phyloP scores from a whole-genome alignment of 2,329 filamentous ascomycete genomes.

The Lachnellula hyalina region DNA sequence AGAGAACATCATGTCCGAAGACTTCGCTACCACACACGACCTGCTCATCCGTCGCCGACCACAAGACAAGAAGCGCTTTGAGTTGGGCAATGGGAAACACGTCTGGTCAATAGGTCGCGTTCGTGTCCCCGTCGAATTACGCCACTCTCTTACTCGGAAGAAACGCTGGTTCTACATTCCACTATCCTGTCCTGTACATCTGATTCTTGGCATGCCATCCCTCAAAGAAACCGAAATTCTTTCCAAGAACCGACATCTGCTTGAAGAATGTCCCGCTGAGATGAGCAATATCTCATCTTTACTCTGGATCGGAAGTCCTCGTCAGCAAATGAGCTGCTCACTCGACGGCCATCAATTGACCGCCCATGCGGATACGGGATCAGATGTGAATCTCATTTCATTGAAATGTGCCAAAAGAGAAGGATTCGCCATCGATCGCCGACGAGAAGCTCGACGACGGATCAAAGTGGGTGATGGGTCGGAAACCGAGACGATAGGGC shows the following conservation, averaged over 20 bases:
- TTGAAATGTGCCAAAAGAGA: slow-evolving; percentile 6
- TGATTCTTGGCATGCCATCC: slow-evolving; percentile 8
- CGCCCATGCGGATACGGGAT: slow-evolving; percentile 7
- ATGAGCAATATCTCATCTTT: neutral
- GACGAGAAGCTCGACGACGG: neutral
- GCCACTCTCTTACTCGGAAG: neutral
- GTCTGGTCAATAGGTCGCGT: neutral
- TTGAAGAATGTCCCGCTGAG: slow-evolving; percentile 4
- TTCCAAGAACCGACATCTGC: slow-evolving; percentile 8
- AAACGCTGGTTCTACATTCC: slow-evolving; percentile 1
- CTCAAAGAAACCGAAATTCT: slow-evolving; percentile 5
- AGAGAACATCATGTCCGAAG: slow-evolving; percentile 6
- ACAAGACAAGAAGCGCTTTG: neutral
- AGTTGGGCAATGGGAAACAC: neutral
- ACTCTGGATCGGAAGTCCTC: neutral
- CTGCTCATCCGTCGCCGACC: neutral
- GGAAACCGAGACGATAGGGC: neutral
- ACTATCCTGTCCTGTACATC: neutral
- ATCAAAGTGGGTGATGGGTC: slow-evolving; percentile 5
- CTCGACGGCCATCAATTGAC: slow-evolving; percentile 1
- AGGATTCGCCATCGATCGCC: slow-evolving; percentile 6
- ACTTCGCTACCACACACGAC: slow-evolving; percentile 2
- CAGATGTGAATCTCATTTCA: slow-evolving; percentile 10
- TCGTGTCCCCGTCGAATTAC: neutral
- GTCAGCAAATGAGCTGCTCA: neutral